Base-by-base conservation (phyloP, 208 protist species). In the Herpetomonas samuelpessoai region DNA sequence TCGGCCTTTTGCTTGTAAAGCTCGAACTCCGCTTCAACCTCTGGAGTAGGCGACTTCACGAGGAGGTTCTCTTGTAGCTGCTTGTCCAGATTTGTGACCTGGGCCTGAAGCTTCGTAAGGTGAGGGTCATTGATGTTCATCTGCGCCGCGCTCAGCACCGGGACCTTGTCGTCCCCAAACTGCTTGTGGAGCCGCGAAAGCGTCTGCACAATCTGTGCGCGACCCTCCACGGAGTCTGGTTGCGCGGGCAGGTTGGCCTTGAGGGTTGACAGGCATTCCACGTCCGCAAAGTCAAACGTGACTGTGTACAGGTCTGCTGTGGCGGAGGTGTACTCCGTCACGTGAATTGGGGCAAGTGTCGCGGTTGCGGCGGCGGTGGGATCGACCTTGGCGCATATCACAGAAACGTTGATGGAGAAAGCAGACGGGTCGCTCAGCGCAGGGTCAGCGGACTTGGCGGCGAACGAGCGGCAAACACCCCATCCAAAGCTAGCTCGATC, bases 141-240 rank as follows among this genome's bases (percentile, higher is more conserved):
- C 68, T 99, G 97, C 49, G 96, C 88, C 2, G 95, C 79, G 25
- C 98, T 97, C 22, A 99, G 81, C 63, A 92, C 51, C 7, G 97
- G 96, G 0, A 99, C 65, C 18, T 63, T 79, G n/a, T 74, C 71
- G 31, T 83, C 72, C 22, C 54, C 71, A 50, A 89, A 88, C 56
- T 94, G 55, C 41, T 79, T 60, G 72, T 92, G 63, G 31, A 97
- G 79, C 51, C 79, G 75, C 16, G 76, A 86, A 21, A 95, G 73
- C 12, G 82, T 93, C 55, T 92, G 84, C 22, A 96, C 79, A 3
- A 93, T 60, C 53, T 91, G 74, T 3, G 77, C 72, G 18, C 85
- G 81, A 0, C 90, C 86, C 50, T 76, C 68, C 57, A 92, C 86
- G 16, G 84, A 72, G 67, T 93, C 83, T 0, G 81, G 81, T 38